These are phyloP conservation scores for Drechslerella stenobrocha DNA, from an alignment of 2,329 filamentous ascomycete species.

Conservation along the genomic window DNA sequence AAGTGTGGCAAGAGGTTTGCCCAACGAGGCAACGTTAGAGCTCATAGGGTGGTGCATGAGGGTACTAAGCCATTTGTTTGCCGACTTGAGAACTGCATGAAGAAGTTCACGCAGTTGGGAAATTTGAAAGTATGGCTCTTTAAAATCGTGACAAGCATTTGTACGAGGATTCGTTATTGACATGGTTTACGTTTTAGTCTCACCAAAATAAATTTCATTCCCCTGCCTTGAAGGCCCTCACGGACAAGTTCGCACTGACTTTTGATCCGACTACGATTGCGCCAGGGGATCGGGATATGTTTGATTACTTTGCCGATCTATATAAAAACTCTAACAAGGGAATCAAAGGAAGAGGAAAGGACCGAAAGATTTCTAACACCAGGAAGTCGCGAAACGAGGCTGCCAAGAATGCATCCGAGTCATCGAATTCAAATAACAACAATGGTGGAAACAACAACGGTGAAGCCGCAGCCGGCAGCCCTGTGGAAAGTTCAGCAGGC, in stretches of 20 bases:
- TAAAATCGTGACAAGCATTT: constrained; percentile 17
- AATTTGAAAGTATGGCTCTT: constrained; percentile 74
- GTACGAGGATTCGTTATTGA: constrained; percentile 6
- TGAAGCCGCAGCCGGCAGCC: constrained; percentile 22
- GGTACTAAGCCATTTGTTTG: constrained; percentile 78
- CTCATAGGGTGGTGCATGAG: constrained; percentile 79
- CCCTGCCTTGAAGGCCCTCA: constrained; percentile 70
- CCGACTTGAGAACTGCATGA: constrained; percentile 78
- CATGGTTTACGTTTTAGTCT: constrained; percentile 60
- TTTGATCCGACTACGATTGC: constrained; percentile 66
- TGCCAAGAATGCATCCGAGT: constrained; percentile 47
- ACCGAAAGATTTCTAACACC: constrained; percentile 64
- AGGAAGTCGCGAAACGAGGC: constrained; percentile 50
- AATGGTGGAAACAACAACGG: constrained; percentile 15
- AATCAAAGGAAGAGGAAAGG: constrained; percentile 92
- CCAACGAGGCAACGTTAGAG: constrained; percentile 80
- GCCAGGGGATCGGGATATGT: constrained; percentile 73
- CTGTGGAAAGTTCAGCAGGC: constrained; percentile 36
- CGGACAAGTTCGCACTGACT: constrained; percentile 69
- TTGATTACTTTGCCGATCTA: constrained; percentile 80
- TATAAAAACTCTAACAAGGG: constrained; percentile 99
- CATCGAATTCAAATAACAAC: constrained; percentile 26
- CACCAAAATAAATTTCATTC: constrained; percentile 95
- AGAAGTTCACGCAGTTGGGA: constrained; percentile 84
- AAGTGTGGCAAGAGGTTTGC: constrained; percentile 81